A percentile compares a stretch with the other conserved stretches of the same genome.
These are phyloP conservation scores for Glycyrrhiza uralensis DNA, from an alignment of 306 rosid genomes.

Conservation along the genomic window DNA sequence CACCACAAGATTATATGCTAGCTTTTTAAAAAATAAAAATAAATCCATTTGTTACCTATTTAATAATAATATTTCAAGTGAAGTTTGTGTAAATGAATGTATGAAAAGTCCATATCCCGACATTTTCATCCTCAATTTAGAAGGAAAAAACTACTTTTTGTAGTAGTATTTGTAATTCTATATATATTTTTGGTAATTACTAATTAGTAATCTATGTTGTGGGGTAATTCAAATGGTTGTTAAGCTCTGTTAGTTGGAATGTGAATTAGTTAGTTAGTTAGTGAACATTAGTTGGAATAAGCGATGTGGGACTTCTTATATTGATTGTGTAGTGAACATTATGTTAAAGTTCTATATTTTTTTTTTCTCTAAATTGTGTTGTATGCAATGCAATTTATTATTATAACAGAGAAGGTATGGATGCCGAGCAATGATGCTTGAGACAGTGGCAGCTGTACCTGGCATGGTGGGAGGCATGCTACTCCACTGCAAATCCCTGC, in stretches of 20 bases:
- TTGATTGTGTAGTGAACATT: no score
- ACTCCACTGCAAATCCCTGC: constrained; percentile 59
- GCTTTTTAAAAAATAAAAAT: background rate
- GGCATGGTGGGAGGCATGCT: constrained; percentile 85
- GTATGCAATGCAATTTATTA: background rate
- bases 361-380: background rate
- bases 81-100: background rate
- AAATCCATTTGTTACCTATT: background rate
- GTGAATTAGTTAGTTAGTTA: no score
- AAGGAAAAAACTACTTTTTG: no score
- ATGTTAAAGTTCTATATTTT: background rate
- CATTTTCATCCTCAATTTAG: background rate
- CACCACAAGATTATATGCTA: background rate
- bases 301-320: no score
- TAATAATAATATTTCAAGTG: background rate
- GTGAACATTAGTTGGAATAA: no score
- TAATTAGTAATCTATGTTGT: no score
- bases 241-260: no score
- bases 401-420: constrained; percentile 67
- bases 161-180: no score
- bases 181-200: no score
- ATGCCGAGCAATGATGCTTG: constrained; percentile 87
- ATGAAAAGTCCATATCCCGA: background rate
- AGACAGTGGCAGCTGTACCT: constrained; percentile 83
- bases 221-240: no score